Conservation (phyloP, 352 stramenopile species). For the Globisporangium barbulae region DNA sequence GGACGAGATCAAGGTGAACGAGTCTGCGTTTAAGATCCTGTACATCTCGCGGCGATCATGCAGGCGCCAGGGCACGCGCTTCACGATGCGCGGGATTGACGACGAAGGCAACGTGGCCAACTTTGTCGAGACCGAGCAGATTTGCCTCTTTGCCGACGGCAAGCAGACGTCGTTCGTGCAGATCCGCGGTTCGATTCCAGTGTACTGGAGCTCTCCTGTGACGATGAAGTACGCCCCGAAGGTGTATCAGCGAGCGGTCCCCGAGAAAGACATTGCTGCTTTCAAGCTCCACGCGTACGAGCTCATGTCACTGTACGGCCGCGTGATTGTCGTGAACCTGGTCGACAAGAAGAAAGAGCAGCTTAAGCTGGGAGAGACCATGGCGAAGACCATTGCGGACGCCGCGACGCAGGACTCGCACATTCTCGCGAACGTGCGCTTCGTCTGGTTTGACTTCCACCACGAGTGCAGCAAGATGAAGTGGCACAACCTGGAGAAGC, state of each 20-base stretch:
- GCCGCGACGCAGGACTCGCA: constrained; percentile 56
- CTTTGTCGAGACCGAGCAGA: constrained; percentile 95
- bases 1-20: constrained; percentile 40
- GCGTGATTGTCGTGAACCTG: constrained; percentile 91
- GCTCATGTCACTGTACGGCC: constrained; percentile 65
- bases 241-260: constrained; percentile 57
- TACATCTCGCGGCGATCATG: constrained; percentile 74
- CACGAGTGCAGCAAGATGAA: constrained; percentile 93
- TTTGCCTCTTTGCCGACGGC: constrained; percentile 70
- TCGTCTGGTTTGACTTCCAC: constrained; percentile 98
- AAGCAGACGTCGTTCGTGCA: constrained; percentile 63
- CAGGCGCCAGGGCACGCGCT: constrained; percentile 87
- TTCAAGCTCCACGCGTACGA: constrained; percentile 62
- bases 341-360: constrained; percentile 95
- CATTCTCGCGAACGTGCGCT: constrained; percentile 53
- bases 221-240: constrained; percentile 93
- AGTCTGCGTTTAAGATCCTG: constrained; percentile 59
- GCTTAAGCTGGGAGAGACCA: constrained; percentile 86
- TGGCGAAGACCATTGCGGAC: constrained; percentile 73
- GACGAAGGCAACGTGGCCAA: constrained; percentile 90
- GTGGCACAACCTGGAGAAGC: constrained; percentile 89
- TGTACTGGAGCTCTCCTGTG: constrained; percentile 90
- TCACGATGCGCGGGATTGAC: constrained; percentile 93
- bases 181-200: constrained; percentile 94
- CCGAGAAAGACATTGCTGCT: constrained; percentile 43